These are phyloP conservation scores for Fusarium pininemorale DNA, from an alignment of 2,329 filamentous ascomycete species.

Conservation along the genomic window DNA sequence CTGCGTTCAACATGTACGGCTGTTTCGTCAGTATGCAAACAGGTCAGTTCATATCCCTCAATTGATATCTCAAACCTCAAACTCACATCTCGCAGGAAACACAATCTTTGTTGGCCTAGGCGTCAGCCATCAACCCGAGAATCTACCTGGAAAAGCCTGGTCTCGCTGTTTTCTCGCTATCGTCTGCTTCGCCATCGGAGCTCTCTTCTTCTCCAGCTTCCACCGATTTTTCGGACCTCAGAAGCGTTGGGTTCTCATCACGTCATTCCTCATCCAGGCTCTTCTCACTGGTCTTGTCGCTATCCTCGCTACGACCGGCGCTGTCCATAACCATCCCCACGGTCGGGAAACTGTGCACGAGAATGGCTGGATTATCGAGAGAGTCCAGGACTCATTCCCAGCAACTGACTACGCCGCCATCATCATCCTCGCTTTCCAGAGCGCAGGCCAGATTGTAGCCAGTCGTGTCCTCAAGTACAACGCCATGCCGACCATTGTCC, in stretches of 20 bases:
- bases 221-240: constrained; percentile 40
- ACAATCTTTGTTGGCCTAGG: constrained; percentile 43
- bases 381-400: constrained; percentile 35
- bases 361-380: constrained; percentile 35
- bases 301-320: constrained; percentile 38
- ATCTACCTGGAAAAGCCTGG: constrained; percentile 39
- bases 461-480: constrained; percentile 43
- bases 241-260: constrained; percentile 40
- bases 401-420: constrained; percentile 39
- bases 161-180: constrained; percentile 44
- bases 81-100: constrained; percentile 30
- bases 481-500: constrained; percentile 39
- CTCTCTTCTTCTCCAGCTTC: constrained; percentile 42
- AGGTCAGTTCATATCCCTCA: constrained; percentile 17
- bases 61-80: neutral
- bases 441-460: constrained; percentile 39
- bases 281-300: constrained; percentile 39
- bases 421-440: constrained; percentile 40
- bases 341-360: constrained; percentile 23
- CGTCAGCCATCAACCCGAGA: constrained; percentile 40
- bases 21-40: constrained; percentile 45
- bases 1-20: constrained; percentile 43
- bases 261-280: constrained; percentile 36
- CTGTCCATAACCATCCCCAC: constrained; percentile 32
- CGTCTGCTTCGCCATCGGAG: constrained; percentile 36